Conservation (phyloP, 2,329 filamentous ascomycete genomes). For the Claviceps africana region DNA sequence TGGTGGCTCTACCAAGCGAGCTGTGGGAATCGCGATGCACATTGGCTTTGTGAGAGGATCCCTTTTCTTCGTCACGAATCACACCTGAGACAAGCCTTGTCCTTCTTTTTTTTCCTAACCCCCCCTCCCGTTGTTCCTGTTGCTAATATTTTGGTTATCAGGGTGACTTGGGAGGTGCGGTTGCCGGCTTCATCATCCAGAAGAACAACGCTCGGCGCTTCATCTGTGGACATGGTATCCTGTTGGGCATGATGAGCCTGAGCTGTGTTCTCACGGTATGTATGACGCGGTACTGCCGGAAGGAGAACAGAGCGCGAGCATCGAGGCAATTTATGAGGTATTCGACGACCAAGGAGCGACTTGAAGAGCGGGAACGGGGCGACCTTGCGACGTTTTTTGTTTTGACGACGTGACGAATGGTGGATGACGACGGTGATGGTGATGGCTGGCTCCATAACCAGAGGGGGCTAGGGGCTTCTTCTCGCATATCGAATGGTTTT, state of each 20-base stretch:
- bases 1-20: conserved; percentile 38
- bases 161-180: conserved; percentile 23
- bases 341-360: conserved; percentile 40
- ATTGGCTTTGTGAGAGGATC: conserved; percentile 25
- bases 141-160: conserved; percentile 9
- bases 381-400: conserved; percentile 43
- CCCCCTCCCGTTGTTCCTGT: too few species aligned
- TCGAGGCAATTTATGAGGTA: conserved; percentile 12
- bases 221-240: conserved; percentile 44
- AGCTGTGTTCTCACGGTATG: conserved; percentile 33
- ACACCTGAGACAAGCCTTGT: too few species aligned
- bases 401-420: conserved; percentile 35
- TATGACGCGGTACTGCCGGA: conserved; percentile 43
- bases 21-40: conserved; percentile 42
- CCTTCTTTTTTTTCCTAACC: not conserved
- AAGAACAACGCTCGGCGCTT: conserved; percentile 37
- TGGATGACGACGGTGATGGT: not conserved
- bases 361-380: conserved; percentile 37
- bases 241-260: conserved; percentile 40
- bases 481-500: too few species aligned
- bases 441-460: not conserved
- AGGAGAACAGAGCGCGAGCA: conserved; percentile 40
- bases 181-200: conserved; percentile 22
- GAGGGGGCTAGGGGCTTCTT: too few species aligned
- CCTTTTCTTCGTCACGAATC: not conserved